phyloP scores from a whole-genome alignment of 2,329 filamentous ascomycete genomes.

The Pseudogymnoascus sp. region DNA sequence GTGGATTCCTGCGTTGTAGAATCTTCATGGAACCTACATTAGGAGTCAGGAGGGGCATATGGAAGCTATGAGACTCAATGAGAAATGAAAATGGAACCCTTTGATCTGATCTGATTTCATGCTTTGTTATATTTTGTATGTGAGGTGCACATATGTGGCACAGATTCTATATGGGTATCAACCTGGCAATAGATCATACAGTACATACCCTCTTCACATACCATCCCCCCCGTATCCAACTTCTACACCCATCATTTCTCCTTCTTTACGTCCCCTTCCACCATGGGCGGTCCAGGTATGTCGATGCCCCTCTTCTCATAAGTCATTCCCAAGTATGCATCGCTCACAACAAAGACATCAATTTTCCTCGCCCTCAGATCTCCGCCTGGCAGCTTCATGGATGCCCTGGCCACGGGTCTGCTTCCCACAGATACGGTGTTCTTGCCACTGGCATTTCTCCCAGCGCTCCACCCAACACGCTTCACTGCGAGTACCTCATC shows the following conservation, averaged over 20 bases:
- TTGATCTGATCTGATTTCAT: not conserved
- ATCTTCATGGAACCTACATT: not conserved
- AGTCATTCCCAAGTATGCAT: conserved; percentile 75
- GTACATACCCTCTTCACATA: not conserved
- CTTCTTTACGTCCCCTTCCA: conserved; percentile 15
- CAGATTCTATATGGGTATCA: not conserved
- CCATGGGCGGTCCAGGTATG: conserved; percentile 22
- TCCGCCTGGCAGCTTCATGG: conserved; percentile 52
- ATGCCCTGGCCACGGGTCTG: conserved; percentile 46
- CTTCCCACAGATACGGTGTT: conserved; percentile 34
- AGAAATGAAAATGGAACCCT: not conserved
- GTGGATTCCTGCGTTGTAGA: not conserved
- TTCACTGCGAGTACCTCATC: conserved; percentile 85
- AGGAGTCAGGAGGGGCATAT: not conserved
- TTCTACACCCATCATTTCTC: conserved; percentile 1
- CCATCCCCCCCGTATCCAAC: not conserved
- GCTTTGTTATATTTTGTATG: not conserved
- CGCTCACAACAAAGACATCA: conserved; percentile 73
- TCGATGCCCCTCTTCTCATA: conserved; percentile 25
- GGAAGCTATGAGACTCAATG: not conserved
- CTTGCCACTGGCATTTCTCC: conserved; percentile 20
- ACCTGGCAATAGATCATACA: not conserved
- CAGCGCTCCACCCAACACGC: conserved; percentile 64
- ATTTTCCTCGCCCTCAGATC: conserved; percentile 50
- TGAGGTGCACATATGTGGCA: not conserved